phyloP scores from a whole-genome alignment of 371 early-diverging fungal genomes.

The Haplosporangium sp. region DNA sequence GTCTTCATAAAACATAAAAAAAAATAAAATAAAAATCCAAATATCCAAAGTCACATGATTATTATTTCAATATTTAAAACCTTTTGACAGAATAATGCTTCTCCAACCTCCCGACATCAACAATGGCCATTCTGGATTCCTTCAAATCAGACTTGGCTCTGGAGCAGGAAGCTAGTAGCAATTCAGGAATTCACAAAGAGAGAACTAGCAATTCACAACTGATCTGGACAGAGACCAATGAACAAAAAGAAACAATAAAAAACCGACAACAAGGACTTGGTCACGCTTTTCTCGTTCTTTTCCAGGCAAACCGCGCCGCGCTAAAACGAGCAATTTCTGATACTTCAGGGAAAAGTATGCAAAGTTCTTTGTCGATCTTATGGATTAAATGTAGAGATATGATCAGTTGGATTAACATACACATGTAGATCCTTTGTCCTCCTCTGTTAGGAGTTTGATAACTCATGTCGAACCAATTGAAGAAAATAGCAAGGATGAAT shows the following conservation, averaged over 20 bases:
- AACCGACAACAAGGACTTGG: slow-evolving; percentile 21
- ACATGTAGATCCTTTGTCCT: slow-evolving; percentile 11
- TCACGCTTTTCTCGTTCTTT: slow-evolving; percentile 32
- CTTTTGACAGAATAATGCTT: too few species aligned
- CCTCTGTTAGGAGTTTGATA: slow-evolving; percentile 11
- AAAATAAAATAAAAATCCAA: neutral
- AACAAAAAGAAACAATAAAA: neutral
- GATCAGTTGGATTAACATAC: too few species aligned
- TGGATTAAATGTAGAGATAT: too few species aligned
- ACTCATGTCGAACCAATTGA: slow-evolving; percentile 7
- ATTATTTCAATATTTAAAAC: too few species aligned
- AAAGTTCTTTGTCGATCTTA: neutral
- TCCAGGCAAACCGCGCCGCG: slow-evolving; percentile 32
- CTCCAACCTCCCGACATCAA: neutral
- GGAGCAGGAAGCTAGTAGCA: slow-evolving; percentile 4
- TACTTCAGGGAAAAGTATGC: slow-evolving; percentile 24
- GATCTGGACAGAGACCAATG: neutral
- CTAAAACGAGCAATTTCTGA: slow-evolving; percentile 24
- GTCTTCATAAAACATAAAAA: slow-evolving; percentile 14
- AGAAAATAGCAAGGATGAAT: neutral
- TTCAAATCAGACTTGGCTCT: slow-evolving; percentile 22
- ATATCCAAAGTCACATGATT: neutral
- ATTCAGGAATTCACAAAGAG: neutral
- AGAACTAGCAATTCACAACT: neutral
- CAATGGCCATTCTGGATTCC: slow-evolving; percentile 15